These are phyloP conservation scores for Cyclotella choctawhatcheeana DNA, from an alignment of 108 stramenopile species.

Conservation along the genomic window DNA sequence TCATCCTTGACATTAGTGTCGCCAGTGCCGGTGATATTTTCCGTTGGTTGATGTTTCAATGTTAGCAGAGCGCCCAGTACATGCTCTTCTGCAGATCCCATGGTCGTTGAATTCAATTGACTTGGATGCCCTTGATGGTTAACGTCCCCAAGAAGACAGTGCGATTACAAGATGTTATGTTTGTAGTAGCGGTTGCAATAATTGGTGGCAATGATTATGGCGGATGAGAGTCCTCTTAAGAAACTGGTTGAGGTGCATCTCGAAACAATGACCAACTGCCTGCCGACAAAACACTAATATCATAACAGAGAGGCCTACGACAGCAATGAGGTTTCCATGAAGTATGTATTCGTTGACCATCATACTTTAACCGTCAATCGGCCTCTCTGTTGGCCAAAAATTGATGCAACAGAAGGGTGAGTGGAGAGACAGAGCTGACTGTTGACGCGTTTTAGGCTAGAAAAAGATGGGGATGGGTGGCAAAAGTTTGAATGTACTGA, in stretches of 20 bases:
- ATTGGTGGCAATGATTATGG: constrained; percentile 3
- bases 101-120: constrained; percentile 6
- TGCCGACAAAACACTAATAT: constrained; percentile 3
- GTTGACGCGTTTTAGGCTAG: too few relatives aligned
- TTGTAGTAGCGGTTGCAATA: too few relatives aligned
- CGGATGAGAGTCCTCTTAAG: not conserved
- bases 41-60: constrained; percentile 5
- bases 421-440: not conserved
- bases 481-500: too few relatives aligned
- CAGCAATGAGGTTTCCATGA: not conserved
- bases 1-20: not conserved
- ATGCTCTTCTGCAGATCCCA: constrained; percentile 21
- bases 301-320: not conserved
- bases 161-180: too few relatives aligned
- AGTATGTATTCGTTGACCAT: not conserved
- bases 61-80: constrained; percentile 11
- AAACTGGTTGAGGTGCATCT: not conserved
- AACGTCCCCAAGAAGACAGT: too few relatives aligned
- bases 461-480: not conserved
- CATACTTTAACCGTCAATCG: not conserved
- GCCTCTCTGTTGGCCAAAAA: not conserved
- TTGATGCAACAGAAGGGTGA: not conserved
- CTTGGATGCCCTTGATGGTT: not conserved
- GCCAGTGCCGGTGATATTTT: not conserved
- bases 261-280: not conserved